These are phyloP conservation scores for Kodamaea laetipori DNA, from an alignment of 805 yeast genomes.

Conservation along the genomic window DNA sequence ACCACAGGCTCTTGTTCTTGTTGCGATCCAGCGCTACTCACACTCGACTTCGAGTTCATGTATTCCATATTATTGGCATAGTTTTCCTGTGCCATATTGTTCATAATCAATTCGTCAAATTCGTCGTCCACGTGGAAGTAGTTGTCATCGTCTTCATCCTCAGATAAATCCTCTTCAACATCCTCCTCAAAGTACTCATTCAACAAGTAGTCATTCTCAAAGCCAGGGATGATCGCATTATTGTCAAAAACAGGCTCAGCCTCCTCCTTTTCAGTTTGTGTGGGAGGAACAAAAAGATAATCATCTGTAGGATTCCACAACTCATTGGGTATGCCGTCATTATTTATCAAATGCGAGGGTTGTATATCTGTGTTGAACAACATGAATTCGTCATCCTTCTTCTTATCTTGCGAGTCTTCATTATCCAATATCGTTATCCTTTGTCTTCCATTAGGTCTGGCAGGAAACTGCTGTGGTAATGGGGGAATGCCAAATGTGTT, in stretches of 20 bases:
- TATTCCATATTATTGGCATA: conserved; percentile 16
- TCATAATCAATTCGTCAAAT: conserved; percentile 31
- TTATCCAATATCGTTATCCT: conserved; percentile 37
- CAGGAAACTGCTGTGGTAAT: conserved; percentile 15
- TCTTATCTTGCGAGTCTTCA: conserved; percentile 17
- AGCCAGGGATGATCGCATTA: conserved; percentile 30
- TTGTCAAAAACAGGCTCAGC: conserved; percentile 13
- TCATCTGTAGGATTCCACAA: conserved; percentile 21
- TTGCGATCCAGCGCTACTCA: not conserved
- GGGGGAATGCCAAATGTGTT: conserved; percentile 12
- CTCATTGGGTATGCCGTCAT: conserved; percentile 22
- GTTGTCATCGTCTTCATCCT: conserved; percentile 41
- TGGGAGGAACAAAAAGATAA: conserved; percentile 30
- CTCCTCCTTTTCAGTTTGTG: conserved; percentile 16
- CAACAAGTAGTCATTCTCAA: conserved; percentile 37
- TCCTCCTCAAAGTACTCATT: conserved; percentile 43
- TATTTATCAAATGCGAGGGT: conserved; percentile 40
- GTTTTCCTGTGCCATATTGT: conserved; percentile 11
- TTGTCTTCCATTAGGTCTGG: conserved; percentile 27
- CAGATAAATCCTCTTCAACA: conserved; percentile 45
- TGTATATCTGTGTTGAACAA: conserved; percentile 45
- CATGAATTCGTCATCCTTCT: conserved; percentile 38
- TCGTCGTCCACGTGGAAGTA: conserved; percentile 39
- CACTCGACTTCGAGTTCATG: conserved; percentile 8
- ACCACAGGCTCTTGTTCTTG: conserved; percentile 10